These are phyloP conservation scores for Oryza longistaminata DNA, from an alignment of 176 grass and related monocot species.

Conservation along the genomic window DNA sequence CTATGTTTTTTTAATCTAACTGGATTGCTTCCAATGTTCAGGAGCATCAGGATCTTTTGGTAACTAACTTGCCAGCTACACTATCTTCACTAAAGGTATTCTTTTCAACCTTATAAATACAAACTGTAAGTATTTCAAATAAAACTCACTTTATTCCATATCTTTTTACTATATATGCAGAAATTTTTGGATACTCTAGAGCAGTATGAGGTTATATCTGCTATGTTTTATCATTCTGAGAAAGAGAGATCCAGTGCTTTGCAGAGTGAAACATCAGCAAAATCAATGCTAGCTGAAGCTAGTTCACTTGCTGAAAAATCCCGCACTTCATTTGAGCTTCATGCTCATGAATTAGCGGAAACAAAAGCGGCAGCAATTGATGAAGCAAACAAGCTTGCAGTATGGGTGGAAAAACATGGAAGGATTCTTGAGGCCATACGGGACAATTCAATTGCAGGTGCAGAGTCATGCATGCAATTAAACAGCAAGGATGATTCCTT, in stretches of 20 bases:
- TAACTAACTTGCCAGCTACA: slow-evolving; percentile 78
- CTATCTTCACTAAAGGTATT: slow-evolving; percentile 84
- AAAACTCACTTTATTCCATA: slow-evolving; percentile 8
- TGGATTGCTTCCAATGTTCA: slow-evolving; percentile 40
- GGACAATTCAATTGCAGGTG: slow-evolving; percentile 53
- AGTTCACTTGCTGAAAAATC: slow-evolving; percentile 74
- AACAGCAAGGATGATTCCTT: slow-evolving; percentile 63
- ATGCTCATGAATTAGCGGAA: slow-evolving; percentile 71
- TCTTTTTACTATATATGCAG: slow-evolving; percentile 47
- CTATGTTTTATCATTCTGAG: slow-evolving; percentile 79
- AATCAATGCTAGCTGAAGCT: slow-evolving; percentile 79
- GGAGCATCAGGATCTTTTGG: slow-evolving; percentile 95
- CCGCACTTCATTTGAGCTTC: slow-evolving; percentile 72
- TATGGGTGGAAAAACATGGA: slow-evolving; percentile 89
- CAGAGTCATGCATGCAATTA: slow-evolving; percentile 45
- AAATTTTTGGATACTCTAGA: slow-evolving; percentile 68
- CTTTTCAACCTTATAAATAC: slow-evolving; percentile 13
- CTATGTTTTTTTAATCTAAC: slow-evolving; percentile 26
- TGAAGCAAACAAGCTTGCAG: slow-evolving; percentile 64
- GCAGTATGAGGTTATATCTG: slow-evolving; percentile 73
- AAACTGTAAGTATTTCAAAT: slow-evolving; percentile 28
- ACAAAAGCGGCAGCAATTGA: slow-evolving; percentile 67
- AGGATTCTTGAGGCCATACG: slow-evolving; percentile 74
- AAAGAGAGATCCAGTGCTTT: slow-evolving; percentile 86
- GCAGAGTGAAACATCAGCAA: slow-evolving; percentile 81